Conservation (phyloP, 2,329 filamentous ascomycete species). For the Acephala macrosclerotiorum region DNA sequence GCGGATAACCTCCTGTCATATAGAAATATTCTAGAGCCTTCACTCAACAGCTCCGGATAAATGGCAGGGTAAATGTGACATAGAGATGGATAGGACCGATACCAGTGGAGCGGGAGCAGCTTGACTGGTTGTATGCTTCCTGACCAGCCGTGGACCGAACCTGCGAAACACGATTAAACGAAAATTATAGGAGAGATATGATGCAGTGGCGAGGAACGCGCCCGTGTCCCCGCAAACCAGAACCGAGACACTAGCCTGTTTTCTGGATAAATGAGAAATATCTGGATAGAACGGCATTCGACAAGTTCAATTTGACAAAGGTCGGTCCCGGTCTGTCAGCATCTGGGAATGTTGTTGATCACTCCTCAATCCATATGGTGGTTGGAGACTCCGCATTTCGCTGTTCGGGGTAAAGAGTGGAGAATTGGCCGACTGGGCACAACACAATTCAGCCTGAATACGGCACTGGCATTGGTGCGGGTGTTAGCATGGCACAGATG, state of each 20-base stretch:
- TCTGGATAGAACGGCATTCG: slow-evolving; percentile 19
- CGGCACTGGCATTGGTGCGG: slow-evolving; percentile 2
- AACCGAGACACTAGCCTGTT: slow-evolving; percentile 12
- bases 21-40: slow-evolving; percentile 15
- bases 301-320: slow-evolving; percentile 12
- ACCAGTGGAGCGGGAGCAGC: slow-evolving; percentile 10
- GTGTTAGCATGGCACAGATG: background rate
- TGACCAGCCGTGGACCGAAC: slow-evolving; percentile 1
- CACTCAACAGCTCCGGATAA: slow-evolving; percentile 35
- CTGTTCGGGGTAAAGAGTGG: slow-evolving; percentile 14
- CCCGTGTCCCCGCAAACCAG: slow-evolving; percentile 1
- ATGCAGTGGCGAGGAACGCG: background rate
- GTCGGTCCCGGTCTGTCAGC: slow-evolving; percentile 17
- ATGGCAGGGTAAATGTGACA: slow-evolving; percentile 23
- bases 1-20: slow-evolving; percentile 24
- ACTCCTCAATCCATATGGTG: background rate
- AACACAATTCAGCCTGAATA: slow-evolving; percentile 2
- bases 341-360: slow-evolving; percentile 15
- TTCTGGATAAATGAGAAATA: slow-evolving; percentile 19
- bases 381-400: slow-evolving; percentile 24
- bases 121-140: slow-evolving; percentile 4
- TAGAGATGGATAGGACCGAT: slow-evolving; percentile 8
- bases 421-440: background rate
- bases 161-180: slow-evolving; percentile 3
- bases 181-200: background rate